Conservation (phyloP, 2,329 filamentous ascomycete genomes). For the Cryphonectria carpinicola region DNA sequence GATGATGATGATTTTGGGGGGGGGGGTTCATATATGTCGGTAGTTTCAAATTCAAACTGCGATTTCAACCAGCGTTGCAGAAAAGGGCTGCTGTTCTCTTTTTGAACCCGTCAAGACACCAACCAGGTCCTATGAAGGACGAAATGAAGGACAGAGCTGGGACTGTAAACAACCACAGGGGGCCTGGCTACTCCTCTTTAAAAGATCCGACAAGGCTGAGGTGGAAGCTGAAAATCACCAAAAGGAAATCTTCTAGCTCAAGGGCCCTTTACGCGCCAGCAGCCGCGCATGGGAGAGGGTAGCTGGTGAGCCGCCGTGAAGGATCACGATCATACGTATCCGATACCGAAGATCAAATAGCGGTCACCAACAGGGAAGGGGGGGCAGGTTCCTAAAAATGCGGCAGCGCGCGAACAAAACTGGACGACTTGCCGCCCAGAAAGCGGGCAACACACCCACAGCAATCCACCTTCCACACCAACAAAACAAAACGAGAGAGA, state of each 20-base stretch:
- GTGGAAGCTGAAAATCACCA: constrained; percentile 9
- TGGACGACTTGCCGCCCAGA: neutral
- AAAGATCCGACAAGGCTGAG: constrained; percentile 21
- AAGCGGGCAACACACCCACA: neutral
- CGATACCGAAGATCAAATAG: constrained; percentile 19
- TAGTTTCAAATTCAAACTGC: neutral
- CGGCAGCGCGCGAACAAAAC: neutral
- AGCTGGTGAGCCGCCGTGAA: constrained; percentile 14
- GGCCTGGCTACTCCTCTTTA: neutral
- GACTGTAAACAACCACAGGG: neutral
- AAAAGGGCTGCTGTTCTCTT: neutral
- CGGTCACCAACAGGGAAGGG: constrained; percentile 22
- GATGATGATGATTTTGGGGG: no score
- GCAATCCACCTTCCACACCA: neutral
- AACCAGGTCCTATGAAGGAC: neutral
- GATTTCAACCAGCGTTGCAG: neutral
- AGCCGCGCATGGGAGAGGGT: constrained; percentile 1
- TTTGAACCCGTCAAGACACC: neutral
- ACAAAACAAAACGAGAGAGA: neutral
- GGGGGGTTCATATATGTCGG: neutral
- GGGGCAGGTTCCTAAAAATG: neutral
- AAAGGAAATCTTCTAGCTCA: neutral
- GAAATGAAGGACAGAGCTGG: neutral
- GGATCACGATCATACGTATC: constrained; percentile 7
- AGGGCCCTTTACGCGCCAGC: constrained; percentile 5